Evolutionary conservation across 2,329 filamentous ascomycete species (phyloP).

Genomic region (Orbilia blumenaviensis): DNA sequence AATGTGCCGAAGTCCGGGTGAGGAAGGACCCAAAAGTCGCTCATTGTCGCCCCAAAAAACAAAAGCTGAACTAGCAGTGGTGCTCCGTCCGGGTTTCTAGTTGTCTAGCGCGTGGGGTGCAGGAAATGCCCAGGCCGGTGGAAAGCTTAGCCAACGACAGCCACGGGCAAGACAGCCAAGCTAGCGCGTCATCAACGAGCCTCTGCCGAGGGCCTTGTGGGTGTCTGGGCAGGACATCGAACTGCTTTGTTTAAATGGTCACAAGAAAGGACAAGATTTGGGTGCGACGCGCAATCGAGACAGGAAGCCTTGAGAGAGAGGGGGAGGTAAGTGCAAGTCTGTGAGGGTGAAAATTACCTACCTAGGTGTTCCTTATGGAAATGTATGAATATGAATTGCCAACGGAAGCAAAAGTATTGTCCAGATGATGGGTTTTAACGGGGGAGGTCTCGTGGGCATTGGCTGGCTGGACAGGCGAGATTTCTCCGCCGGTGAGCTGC

Average conservation of each 20-base stretch:
- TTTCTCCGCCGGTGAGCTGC: too few species aligned
- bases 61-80: too few species aligned
- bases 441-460: too few species aligned
- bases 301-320: too few species aligned
- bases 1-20: constrained; percentile 20
- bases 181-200: constrained; percentile 26
- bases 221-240: neutral
- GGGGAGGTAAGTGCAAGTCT: too few species aligned
- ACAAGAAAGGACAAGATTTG: neutral
- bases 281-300: too few species aligned
- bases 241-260: neutral
- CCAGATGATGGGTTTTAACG: too few species aligned
- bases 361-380: too few species aligned
- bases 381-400: too few species aligned
- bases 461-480: too few species aligned
- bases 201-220: neutral
- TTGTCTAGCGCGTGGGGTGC: constrained; percentile 47
- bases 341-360: too few species aligned
- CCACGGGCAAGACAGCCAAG: neutral
- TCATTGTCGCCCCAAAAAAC: neutral
- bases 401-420: too few species aligned
- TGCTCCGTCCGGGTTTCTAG: neutral
- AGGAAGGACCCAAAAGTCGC: constrained; percentile 23
- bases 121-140: constrained; percentile 39
- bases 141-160: constrained; percentile 43